These are phyloP conservation scores for Dactylellina drechsleri DNA, from an alignment of 2,329 filamentous ascomycete species.

Conservation along the genomic window DNA sequence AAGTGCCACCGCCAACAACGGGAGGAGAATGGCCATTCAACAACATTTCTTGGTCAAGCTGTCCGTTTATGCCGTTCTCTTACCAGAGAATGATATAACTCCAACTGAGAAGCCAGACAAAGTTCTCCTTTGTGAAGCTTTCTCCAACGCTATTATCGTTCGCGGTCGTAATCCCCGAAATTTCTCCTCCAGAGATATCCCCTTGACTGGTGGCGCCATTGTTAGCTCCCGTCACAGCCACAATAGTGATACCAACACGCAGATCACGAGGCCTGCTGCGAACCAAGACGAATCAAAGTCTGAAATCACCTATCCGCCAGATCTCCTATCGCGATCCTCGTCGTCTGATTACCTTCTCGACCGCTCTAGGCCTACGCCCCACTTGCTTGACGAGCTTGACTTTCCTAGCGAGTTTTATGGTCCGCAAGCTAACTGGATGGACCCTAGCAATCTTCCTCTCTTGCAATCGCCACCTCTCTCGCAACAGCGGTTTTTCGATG, in stretches of 20 bases:
- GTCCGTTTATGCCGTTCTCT: slow-evolving; percentile 83
- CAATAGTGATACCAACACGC: slow-evolving; percentile 28
- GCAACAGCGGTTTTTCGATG: too few relatives aligned
- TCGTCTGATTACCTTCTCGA: slow-evolving; percentile 35
- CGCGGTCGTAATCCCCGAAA: slow-evolving; percentile 92
- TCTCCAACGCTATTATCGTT: slow-evolving; percentile 91
- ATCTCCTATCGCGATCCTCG: slow-evolving; percentile 25
- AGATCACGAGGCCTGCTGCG: slow-evolving; percentile 31
- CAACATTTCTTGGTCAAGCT: slow-evolving; percentile 93
- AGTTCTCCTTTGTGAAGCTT: slow-evolving; percentile 82
- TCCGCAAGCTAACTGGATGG: too few relatives aligned
- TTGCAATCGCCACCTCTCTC: too few relatives aligned
- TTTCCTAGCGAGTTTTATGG: slow-evolving; percentile 30
- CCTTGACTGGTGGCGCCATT: slow-evolving; percentile 71
- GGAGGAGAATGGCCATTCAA: slow-evolving; percentile 90
- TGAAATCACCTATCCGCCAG: slow-evolving; percentile 33
- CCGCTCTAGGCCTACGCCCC: slow-evolving; percentile 13
- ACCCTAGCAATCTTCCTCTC: too few relatives aligned
- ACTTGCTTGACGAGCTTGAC: slow-evolving; percentile 19
- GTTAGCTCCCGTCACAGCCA: slow-evolving; percentile 49
- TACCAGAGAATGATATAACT: slow-evolving; percentile 66
- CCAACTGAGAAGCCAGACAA: slow-evolving; percentile 70
- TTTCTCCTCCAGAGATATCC: slow-evolving; percentile 91
- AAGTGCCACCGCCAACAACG: slow-evolving; percentile 96
- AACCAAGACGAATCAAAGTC: slow-evolving; percentile 25